Base-by-base conservation (phyloP, 805 yeast genomes). In the Candida argentea region DNA sequence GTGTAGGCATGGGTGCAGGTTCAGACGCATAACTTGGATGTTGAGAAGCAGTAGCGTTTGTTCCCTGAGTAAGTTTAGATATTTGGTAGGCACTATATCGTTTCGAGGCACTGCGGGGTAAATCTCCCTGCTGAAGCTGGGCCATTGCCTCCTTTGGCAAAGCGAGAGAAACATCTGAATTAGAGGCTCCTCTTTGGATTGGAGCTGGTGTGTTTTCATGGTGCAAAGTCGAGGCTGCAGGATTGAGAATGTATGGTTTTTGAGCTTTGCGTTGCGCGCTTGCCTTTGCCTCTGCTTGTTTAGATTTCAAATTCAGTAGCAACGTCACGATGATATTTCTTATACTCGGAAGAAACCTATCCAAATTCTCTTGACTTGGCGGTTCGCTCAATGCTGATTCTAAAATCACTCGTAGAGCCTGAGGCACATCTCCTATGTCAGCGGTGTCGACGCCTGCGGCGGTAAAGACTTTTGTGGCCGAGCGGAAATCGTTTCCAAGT, bases 1-100 rank as follows among this genome's bases (percentile, higher is more conserved):
- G n/a, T n/a, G n/a, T n/a, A n/a, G n/a, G n/a, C n/a, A n/a, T n/a
- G n/a, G n/a, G n/a, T n/a, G n/a, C n/a, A n/a, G n/a, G n/a, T n/a
- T n/a, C n/a, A n/a, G n/a, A n/a, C n/a, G n/a, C n/a, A n/a, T n/a
- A n/a, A n/a, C n/a, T n/a, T n/a, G n/a, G n/a, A 11, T 35, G 30
- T 11, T 43, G 41, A 13, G 41, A 30, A 14, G 33, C 37, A 6
- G 23, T 32, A 11, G 30, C 14, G 4, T 43, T 31, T n/a, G 49
- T 30, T 17, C 43, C 40, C 35, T 67, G 73, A 0, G 83, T 61
- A 7, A 82, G 62, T 43, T 80, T 82, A 1, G 93, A 84, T 53
- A 78, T 77, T 45, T 89, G 97, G 36, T 87, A 89, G 0, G 96
- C 95, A 4, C 95, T 85, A 47, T 80, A 89, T 31, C 98, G 63